Evolutionary conservation across 108 stramenopile genomes (phyloP), one percentile per base, ranked within the genome.

Genomic region (Conticribra weissflogii): DNA sequence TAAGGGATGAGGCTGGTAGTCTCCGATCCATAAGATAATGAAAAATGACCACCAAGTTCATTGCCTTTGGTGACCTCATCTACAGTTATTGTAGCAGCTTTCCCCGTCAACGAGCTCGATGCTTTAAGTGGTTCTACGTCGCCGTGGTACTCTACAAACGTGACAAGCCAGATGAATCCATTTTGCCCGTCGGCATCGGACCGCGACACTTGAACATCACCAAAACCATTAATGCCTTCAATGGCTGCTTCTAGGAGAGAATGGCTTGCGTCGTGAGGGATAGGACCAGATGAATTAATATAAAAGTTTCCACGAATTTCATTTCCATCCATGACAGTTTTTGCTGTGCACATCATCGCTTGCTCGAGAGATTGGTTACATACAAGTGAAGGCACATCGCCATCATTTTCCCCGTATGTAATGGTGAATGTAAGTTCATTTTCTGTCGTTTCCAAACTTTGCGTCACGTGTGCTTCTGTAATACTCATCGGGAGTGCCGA

Each of bases 291-390:
- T 49, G 79, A 79, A 45, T 72, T 87, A 9, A 93, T 51, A 69
- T 73, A 86, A 71, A 93, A 90, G 59, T 31, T 66, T 12, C 90
- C 92, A 33, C 85, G 81, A 28, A 93, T 59, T 29, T 66, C 68
- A 71, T 93, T 93, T 54, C 86, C 90, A 59, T 93, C 85, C 48
- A 91, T 84, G n/a, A 93, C 70, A 21, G 92, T 91, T n/a, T 45
- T 69, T 19, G 81, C 83, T 29, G 63, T 55, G 54, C 89, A 91
- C 30, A 49, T 23, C 30, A 63, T 65, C 57, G 68, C 29, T 21
- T 68, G 67, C 22, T 28, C 36, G 54, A 25, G 18, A 59, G 61
- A 36, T 19, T 59, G 71, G 48, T 72, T 78, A 59, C 82, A 85
- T 28, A 83, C 66, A 0, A 85, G 33, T 53, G 68, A 59, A 21